phyloP scores from a whole-genome alignment of 352 stramenopile genomes.

The Phytophthora citrophthora region DNA sequence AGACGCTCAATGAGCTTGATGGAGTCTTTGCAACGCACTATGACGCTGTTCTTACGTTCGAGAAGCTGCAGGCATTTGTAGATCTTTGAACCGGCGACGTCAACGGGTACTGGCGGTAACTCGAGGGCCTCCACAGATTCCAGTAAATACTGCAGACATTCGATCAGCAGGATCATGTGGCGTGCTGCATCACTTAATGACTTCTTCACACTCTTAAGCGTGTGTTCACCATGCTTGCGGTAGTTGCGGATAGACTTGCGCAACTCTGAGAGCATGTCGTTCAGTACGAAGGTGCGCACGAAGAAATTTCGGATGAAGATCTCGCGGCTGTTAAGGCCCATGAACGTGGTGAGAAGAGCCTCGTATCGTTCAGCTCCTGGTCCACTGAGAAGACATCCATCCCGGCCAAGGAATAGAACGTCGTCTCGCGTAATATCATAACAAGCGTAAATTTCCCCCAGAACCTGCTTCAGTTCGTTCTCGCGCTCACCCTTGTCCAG shows the following conservation, averaged over 20 bases:
- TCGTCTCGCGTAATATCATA: conserved; percentile 98
- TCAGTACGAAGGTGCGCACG: conserved; percentile 95
- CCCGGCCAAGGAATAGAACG: conserved; percentile 94
- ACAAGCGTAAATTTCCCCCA: conserved; percentile 95
- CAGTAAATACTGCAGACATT: conserved; percentile 96
- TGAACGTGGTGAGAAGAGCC: conserved; percentile 94
- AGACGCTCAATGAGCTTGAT: conserved; percentile 95
- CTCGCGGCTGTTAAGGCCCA: conserved; percentile 96
- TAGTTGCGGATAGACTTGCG: conserved; percentile 90
- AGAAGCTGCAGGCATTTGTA: conserved; percentile 94
- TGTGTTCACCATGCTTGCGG: conserved; percentile 83
- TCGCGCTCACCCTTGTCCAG: conserved; percentile 97
- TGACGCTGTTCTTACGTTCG: conserved; percentile 89
- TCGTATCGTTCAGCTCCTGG: conserved; percentile 96
- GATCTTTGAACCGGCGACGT: conserved; percentile 71
- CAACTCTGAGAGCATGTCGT: conserved; percentile 92
- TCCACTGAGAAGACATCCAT: conserved; percentile 94
- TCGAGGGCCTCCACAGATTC: conserved; percentile 94
- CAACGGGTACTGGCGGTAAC: conserved; percentile 55
- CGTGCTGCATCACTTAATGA: conserved; percentile 92
- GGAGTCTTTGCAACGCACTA: conserved; percentile 93
- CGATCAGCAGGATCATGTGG: conserved; percentile 96
- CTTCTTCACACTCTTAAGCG: conserved; percentile 74
- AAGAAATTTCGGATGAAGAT: conserved; percentile 99
- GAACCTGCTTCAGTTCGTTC: conserved; percentile 97